phyloP scores from a whole-genome alignment of 805 yeast genomes.

The Debaryomyces maramus region DNA sequence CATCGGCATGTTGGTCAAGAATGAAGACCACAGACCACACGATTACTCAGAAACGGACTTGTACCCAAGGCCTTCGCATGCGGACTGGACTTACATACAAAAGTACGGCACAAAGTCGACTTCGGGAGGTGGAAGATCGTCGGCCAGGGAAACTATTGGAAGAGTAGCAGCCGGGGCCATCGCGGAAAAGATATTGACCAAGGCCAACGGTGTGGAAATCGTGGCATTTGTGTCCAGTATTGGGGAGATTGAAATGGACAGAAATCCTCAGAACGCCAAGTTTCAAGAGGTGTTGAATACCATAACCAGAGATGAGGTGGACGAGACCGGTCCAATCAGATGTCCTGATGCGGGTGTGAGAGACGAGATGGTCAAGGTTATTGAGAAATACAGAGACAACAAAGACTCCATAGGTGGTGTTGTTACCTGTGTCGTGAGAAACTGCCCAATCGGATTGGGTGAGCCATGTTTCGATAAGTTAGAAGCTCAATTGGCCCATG shows the following conservation, averaged over 20 bases:
- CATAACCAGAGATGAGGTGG: constrained; percentile 86
- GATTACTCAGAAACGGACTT: constrained; percentile 94
- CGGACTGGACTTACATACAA: constrained; percentile 88
- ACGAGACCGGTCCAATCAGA: constrained; percentile 84
- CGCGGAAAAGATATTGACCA: constrained; percentile 85
- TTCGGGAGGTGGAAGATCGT: constrained; percentile 96
- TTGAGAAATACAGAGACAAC: constrained; percentile 80
- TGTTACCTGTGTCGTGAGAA: constrained; percentile 94
- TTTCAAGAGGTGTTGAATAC: constrained; percentile 70
- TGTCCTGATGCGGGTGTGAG: constrained; percentile 81
- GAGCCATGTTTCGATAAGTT: constrained; percentile 97
- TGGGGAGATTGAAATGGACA: constrained; percentile 75
- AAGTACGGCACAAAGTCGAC: constrained; percentile 94
- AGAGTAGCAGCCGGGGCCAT: constrained; percentile 98
- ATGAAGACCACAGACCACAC: constrained; percentile 95
- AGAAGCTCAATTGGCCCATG: constrained; percentile 94
- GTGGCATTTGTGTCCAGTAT: constrained; percentile 96
- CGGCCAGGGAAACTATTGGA: constrained; percentile 97
- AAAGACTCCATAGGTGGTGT: constrained; percentile 97
- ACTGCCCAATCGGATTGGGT: constrained; percentile 93
- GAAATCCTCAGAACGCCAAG: constrained; percentile 62
- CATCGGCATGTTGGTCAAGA: constrained; percentile 86
- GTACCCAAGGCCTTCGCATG: constrained; percentile 97
- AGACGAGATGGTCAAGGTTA: constrained; percentile 79
- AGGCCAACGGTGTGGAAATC: constrained; percentile 82